Evolutionary conservation across 441 rosid genomes (phyloP).

Genomic region (Lagerstroemia fauriei): DNA sequence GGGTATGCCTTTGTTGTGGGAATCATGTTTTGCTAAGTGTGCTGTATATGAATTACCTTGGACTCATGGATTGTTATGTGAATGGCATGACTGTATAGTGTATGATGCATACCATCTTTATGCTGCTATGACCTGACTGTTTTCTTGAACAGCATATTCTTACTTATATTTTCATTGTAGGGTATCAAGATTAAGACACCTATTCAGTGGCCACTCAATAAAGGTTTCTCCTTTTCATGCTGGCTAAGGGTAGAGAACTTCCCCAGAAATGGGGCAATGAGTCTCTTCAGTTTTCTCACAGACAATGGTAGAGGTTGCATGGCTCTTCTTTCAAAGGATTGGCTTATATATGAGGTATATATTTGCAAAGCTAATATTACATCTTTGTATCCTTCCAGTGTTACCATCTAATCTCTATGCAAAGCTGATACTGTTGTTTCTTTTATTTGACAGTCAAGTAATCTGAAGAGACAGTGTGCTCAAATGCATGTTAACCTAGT

Average conservation of each 20-base stretch:
- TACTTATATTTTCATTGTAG: slow-evolving; percentile 42
- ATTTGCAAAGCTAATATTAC: neutral
- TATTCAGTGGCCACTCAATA: slow-evolving; percentile 86
- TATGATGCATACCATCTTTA: neutral
- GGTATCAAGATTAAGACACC: slow-evolving; percentile 87
- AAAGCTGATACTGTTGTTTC: neutral
- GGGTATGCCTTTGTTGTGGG: neutral
- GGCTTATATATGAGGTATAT: slow-evolving; percentile 76
- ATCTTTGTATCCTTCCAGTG: neutral
- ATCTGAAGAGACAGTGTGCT: slow-evolving; percentile 75
- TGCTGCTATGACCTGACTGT: neutral
- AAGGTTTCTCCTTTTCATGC: slow-evolving; percentile 95
- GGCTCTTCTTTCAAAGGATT: slow-evolving; percentile 70
- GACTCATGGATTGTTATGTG: neutral
- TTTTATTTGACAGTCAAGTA: slow-evolving; percentile 62
- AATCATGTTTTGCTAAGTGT: neutral
- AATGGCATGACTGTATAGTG: neutral
- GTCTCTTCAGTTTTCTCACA: slow-evolving; percentile 86
- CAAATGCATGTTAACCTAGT: slow-evolving; percentile 62
- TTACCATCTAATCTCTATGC: neutral
- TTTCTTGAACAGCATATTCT: neutral
- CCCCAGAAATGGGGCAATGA: slow-evolving; percentile 74
- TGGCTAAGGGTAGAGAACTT: slow-evolving; percentile 97
- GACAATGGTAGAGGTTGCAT: slow-evolving; percentile 95
- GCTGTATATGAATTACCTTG: neutral